A percentile compares a stretch with the other conserved stretches of the same genome.
These are phyloP conservation scores for Choiromyces venosus DNA, from an alignment of 495 filamentous ascomycete genomes.

Conservation along the genomic window DNA sequence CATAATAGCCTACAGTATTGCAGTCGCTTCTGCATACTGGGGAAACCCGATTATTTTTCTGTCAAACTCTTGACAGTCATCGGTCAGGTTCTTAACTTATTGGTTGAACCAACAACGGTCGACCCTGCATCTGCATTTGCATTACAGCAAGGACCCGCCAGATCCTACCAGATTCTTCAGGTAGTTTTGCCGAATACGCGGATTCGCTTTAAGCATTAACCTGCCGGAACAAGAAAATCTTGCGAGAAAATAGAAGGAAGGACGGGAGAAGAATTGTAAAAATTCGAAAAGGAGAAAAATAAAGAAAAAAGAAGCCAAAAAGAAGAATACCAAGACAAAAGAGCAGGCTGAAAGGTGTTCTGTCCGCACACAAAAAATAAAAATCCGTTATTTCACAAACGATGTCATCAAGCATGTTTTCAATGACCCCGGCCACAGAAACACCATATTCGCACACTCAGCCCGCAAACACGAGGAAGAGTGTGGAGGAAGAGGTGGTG, in stretches of 20 bases:
- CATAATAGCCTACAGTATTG: constrained; percentile 15
- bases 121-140: constrained; percentile 10
- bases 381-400: neutral
- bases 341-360: neutral
- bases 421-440: neutral
- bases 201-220: neutral
- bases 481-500: neutral
- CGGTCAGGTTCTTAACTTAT: constrained; percentile 6
- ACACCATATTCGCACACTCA: neutral
- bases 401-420: neutral
- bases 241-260: neutral
- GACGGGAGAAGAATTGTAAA: neutral
- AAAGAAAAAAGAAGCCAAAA: neutral
- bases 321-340: neutral
- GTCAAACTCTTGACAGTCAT: neutral
- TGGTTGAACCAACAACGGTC: neutral
- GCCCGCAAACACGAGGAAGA: neutral
- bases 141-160: neutral
- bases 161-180: constrained; percentile 4
- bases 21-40: neutral
- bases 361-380: neutral
- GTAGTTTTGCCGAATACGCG: neutral
- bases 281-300: neutral
- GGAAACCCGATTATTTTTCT: neutral
- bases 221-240: neutral